phyloP scores from a whole-genome alignment of 2,329 filamentous ascomycete genomes.

The Alternaria angustiovoidea region DNA sequence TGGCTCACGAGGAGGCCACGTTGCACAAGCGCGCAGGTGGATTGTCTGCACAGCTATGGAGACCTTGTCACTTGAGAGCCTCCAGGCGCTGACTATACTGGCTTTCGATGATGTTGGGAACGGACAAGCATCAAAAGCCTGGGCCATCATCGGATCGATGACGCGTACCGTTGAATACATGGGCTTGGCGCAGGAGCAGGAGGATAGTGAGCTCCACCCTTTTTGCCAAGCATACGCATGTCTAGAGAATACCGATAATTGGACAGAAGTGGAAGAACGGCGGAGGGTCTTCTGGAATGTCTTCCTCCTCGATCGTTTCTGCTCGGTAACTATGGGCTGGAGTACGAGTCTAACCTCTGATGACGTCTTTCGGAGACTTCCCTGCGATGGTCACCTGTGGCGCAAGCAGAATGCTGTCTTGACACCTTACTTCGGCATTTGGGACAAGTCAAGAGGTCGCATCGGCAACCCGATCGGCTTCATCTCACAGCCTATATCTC shows the following conservation, averaged over 20 bases:
- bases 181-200: conserved; percentile 27
- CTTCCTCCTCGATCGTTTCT: conserved; percentile 28
- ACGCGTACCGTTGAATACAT: conserved; percentile 29
- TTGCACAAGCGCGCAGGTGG: neutral
- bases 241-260: neutral
- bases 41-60: conserved; percentile 16
- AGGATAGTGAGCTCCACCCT: conserved; percentile 16
- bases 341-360: conserved; percentile 30
- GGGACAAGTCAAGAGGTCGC: conserved; percentile 29
- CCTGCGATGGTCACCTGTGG: conserved; percentile 31
- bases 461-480: conserved; percentile 28
- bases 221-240: conserved; percentile 20
- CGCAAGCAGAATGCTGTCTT: conserved; percentile 23
- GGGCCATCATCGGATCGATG: conserved; percentile 27
- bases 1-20: neutral
- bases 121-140: conserved; percentile 22
- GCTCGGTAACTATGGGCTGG: conserved; percentile 30
- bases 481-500: conserved; percentile 15
- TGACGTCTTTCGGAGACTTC: conserved; percentile 28
- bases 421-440: conserved; percentile 33
- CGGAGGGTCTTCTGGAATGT: conserved; percentile 32
- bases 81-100: conserved; percentile 25
- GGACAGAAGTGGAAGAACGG: conserved; percentile 30
- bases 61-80: conserved; percentile 14
- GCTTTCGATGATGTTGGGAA: conserved; percentile 28